These are phyloP conservation scores for Tylopilus vinaceipallidus DNA, from an alignment of 768 basidiomycete species.

Conservation along the genomic window DNA sequence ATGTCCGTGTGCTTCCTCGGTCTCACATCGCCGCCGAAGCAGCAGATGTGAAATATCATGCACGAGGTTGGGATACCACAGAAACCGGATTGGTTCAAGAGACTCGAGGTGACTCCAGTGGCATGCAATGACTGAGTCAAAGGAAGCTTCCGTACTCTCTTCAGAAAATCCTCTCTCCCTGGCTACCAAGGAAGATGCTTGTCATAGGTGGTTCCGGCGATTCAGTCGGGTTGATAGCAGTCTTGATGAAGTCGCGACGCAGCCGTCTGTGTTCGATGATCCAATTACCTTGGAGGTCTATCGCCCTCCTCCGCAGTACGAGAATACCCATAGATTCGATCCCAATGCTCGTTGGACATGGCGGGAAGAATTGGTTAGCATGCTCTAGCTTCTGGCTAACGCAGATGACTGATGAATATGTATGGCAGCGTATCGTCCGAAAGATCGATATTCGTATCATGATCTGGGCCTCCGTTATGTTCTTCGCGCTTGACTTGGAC, in stretches of 20 bases:
- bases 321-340: conserved; percentile 65
- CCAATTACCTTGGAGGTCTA: conserved; percentile 48
- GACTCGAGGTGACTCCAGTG: not conserved
- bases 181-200: not conserved
- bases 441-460: conserved; percentile 61
- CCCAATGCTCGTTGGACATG: conserved; percentile 68
- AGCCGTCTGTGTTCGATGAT: conserved; percentile 62
- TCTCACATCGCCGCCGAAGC: too few relatives aligned
- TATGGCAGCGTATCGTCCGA: conserved; percentile 46
- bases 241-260: conserved; percentile 55
- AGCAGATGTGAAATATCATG: too few relatives aligned
- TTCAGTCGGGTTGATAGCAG: conserved; percentile 30
- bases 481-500: conserved; percentile 59
- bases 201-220: not conserved
- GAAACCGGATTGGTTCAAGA: not conserved
- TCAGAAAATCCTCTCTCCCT: not conserved
- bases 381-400: not conserved
- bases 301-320: conserved; percentile 51
- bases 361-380: conserved; percentile 56
- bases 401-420: not conserved
- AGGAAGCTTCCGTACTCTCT: not conserved
- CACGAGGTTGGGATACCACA: too few relatives aligned
- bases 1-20: too few relatives aligned
- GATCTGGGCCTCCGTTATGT: conserved; percentile 62
- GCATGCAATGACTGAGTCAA: not conserved